These are phyloP conservation scores for Backusella circina DNA, from an alignment of 192 early-diverging fungal species.

Conservation along the genomic window DNA sequence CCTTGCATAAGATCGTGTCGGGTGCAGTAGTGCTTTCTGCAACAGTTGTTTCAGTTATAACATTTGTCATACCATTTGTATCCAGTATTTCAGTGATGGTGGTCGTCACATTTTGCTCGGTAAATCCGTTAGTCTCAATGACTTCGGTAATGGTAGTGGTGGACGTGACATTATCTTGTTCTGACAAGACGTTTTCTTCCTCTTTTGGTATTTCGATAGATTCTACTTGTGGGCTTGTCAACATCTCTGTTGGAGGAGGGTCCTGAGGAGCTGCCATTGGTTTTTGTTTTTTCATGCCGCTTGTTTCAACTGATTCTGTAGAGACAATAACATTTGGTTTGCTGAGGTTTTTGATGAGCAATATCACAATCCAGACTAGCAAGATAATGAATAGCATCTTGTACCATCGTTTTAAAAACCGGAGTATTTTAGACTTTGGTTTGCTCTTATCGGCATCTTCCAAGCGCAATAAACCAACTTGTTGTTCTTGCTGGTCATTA, in stretches of 20 bases:
- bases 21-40: background rate
- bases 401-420: background rate
- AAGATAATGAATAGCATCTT: background rate
- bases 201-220: background rate
- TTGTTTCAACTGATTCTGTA: background rate
- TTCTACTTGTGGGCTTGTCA: background rate
- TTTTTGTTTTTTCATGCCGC: background rate
- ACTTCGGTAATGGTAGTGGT: background rate
- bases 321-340: background rate
- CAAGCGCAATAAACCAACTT: background rate
- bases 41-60: background rate
- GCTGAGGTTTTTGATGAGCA: background rate
- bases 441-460: background rate
- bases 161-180: background rate
- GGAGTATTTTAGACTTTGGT: background rate
- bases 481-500: background rate
- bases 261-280: background rate
- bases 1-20: background rate
- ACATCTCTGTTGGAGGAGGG: background rate
- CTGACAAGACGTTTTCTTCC: background rate
- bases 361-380: background rate
- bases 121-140: background rate
- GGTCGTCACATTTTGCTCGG: background rate
- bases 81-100: background rate
- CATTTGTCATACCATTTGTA: slow-evolving; percentile 1